These are phyloP conservation scores for Backusella macrospora DNA, from an alignment of 192 early-diverging fungal species.

Conservation along the genomic window DNA sequence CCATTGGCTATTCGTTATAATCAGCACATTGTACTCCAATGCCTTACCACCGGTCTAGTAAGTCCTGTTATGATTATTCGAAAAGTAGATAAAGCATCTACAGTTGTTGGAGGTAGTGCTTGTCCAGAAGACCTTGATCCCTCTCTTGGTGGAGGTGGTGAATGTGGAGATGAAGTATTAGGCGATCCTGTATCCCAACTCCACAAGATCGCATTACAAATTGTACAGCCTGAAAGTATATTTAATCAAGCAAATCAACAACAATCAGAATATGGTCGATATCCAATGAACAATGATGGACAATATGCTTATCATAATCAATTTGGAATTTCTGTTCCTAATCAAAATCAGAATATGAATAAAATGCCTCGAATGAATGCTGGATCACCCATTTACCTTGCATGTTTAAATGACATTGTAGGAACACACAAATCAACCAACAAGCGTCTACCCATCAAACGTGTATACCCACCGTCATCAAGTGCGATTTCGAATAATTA, in stretches of 20 bases:
- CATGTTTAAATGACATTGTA: conserved; percentile 72
- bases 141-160: conserved; percentile 26
- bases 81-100: conserved; percentile 81
- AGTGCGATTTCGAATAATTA: conserved; percentile 4
- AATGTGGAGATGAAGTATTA: conserved; percentile 51
- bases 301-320: conserved; percentile 6
- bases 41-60: conserved; percentile 83
- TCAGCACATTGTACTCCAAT: conserved; percentile 85
- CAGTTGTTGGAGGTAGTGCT: conserved; percentile 63
- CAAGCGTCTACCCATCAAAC: conserved; percentile 50
- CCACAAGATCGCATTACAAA: conserved; percentile 89
- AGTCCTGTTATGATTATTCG: conserved; percentile 81
- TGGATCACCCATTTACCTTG: conserved; percentile 56
- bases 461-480: conserved; percentile 9
- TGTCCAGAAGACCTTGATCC: conserved; percentile 23
- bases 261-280: conserved; percentile 6
- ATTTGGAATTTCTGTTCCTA: conserved; percentile 4
- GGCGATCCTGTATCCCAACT: conserved; percentile 89
- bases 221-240: conserved; percentile 31
- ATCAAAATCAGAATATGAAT: not conserved
- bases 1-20: conserved; percentile 85
- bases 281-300: conserved; percentile 32
- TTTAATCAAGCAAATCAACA: not conserved
- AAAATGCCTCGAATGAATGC: conserved; percentile 2
- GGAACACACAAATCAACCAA: conserved; percentile 61